Evolutionary conservation across 495 filamentous ascomycete genomes (phyloP), one percentile per base, ranked within the genome.

Genomic region (Penicillium silybi): DNA sequence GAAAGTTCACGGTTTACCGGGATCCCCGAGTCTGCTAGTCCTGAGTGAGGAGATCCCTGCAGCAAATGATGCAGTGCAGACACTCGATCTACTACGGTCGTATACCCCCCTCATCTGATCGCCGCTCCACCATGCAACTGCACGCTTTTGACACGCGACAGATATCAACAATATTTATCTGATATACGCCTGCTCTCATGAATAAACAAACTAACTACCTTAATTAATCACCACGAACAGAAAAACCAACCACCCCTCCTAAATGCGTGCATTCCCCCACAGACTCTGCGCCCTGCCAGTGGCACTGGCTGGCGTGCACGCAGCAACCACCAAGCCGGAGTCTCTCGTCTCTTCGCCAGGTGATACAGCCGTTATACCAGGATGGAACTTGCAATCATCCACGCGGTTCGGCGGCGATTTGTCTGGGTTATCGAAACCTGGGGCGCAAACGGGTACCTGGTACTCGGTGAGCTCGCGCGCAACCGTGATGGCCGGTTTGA

Each of bases 401-500:
- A 68, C 72, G 1, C 55, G 56, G 41, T 63, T 63, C 0, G 57
- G 65, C 2, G 63, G 56, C 15, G 63, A 80, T 44, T 56, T 80
- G 11, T 39, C 58, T 1, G 46, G 41, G 0, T 62, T 85, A 17
- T 85, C 83, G 0, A 61, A 60, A 3, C 68, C 72, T 0, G 73
- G 72, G 1, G 53, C 75, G 17, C 69, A 83, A 59, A 75, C 74
- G 0, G 72, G 72, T 4, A 61, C 70, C 48, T 87, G 84, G 83
- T 63, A 79, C 50, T 70, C 70, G 4, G 69, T 84, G 48, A 58
- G 67, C 23, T 62, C 78, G 0, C 74, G 72, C 8, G 78, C 71
- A 20, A 85, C 83, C 0, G 68, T 85, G 1, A 80, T 85, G 74
- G 80, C 74, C 2, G 80, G 80, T 7, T 71, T 87, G 4, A 58